Base-by-base conservation (phyloP, 371 early-diverging fungal genomes). In the Actinomortierella wolfii region DNA sequence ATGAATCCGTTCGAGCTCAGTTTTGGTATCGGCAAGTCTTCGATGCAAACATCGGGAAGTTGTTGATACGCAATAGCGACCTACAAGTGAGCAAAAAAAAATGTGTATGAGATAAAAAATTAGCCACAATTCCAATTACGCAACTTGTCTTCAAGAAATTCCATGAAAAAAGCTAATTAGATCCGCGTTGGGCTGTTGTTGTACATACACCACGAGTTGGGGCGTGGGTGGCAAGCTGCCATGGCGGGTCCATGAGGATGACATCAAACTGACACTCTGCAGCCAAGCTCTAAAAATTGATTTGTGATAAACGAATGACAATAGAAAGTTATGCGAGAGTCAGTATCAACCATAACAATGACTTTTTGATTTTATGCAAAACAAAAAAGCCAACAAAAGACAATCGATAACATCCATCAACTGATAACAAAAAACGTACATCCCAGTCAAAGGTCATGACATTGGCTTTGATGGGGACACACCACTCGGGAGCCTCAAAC, bases 391-490 rank as follows among this genome's bases (percentile, higher is more conserved):
- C 39, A 47, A 26, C 21, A 54, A 43, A 45, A n/a, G n/a, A 48
- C 3, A 65, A 17, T 8, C 42, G 15, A 41, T 15, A 41, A 41
- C 41, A 41, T 11, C 41, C 8, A 41, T n/a, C n/a, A n/a, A n/a
- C n/a, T 15, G 15, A 41, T n/a, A 49, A 49, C 14, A 11, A 39
- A 34, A 34, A 11, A 79, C 81, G 61, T 80, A 88, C 88, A 68
- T 91, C 89, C 92, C 94, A 96, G 59, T 96, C 95, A 85, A 92
- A 96, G 51, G 85, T 91, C 88, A 93, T 87, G 55, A 96, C 96
- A 76, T 95, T 93, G 45, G 96, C 94, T 69, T 94, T 94, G 64
- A 95, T 94, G 23, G 95, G 95, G 23, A 96, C 86, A 76, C 94
- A 94, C 92, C 94, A 94, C 67, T 92, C 85, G 3, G 96, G 96